Percentiles rank a stretch among this genome's conserved stretches.
Conservation (phyloP, 345 rosid genomes). For the Leavenworthia alabamica region DNA sequence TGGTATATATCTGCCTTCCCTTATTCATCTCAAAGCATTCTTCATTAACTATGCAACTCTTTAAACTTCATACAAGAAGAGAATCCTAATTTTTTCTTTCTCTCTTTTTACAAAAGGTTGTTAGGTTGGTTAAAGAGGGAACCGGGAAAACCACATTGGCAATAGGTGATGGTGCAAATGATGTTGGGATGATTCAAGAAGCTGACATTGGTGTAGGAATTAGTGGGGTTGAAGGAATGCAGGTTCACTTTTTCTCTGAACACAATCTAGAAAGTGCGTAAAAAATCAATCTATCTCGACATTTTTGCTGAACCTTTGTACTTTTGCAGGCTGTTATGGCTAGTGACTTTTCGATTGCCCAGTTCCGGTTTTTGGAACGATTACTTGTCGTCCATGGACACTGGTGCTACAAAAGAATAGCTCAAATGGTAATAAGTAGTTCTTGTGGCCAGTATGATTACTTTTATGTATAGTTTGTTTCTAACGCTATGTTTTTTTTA, state of each 20-base stretch:
- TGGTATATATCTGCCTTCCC: slow-evolving; percentile 39
- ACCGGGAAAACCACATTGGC: slow-evolving; percentile 89
- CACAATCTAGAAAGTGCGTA: not conserved
- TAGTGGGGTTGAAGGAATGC: slow-evolving; percentile 99
- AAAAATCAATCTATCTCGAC: not conserved
- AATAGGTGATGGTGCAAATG: slow-evolving; percentile 98
- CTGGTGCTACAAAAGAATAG: slow-evolving; percentile 98
- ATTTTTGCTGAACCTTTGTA: too few relatives aligned
- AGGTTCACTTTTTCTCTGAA: slow-evolving; percentile 59
- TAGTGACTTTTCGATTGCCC: slow-evolving; percentile 92
- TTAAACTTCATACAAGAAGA: not conserved
- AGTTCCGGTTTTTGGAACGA: slow-evolving; percentile 89
- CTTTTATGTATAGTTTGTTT: not conserved
- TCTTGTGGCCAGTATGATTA: slow-evolving; percentile 4
- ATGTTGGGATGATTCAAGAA: slow-evolving; percentile 99
- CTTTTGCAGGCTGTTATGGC: slow-evolving; percentile 96
- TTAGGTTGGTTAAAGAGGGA: slow-evolving; percentile 87
- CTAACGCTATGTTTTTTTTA: slow-evolving; percentile 10
- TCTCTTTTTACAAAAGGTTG: slow-evolving; percentile 45
- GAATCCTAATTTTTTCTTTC: not conserved
- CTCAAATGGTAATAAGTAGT: slow-evolving; percentile 76
- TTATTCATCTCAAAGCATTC: not conserved
- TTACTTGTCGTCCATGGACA: slow-evolving; percentile 98
- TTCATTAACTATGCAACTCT: not conserved
- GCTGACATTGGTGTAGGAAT: slow-evolving; percentile 99